A percentile compares a stretch with the other conserved stretches of the same genome.
These are phyloP conservation scores for Suhomyces faveliae DNA, from an alignment of 805 yeast genomes.

Conservation along the genomic window DNA sequence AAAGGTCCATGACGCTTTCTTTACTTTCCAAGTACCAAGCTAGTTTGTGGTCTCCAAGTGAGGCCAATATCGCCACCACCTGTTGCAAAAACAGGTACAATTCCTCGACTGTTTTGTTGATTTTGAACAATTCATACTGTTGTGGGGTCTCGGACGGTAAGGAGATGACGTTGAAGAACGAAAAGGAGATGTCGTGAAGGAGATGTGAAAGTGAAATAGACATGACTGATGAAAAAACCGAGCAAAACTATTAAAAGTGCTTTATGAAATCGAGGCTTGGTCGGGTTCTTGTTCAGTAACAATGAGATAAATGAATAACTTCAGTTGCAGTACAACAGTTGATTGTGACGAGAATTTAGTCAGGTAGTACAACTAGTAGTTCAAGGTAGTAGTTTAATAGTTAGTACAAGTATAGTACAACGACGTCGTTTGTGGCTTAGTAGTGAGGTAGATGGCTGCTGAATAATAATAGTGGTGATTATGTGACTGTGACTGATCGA, in stretches of 20 bases:
- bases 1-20: constrained; percentile 17
- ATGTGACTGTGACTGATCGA: too few relatives aligned
- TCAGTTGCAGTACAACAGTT: too few relatives aligned
- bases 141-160: constrained; percentile 6
- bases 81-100: constrained; percentile 24
- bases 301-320: too few relatives aligned
- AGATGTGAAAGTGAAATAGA: background rate
- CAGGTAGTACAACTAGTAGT: too few relatives aligned
- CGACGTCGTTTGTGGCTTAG: too few relatives aligned
- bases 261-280: too few relatives aligned
- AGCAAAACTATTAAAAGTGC: background rate
- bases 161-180: constrained; percentile 5
- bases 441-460: too few relatives aligned
- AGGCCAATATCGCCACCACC: constrained; percentile 7
- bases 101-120: constrained; percentile 29
- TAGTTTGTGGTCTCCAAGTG: background rate
- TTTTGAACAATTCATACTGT: constrained; percentile 25
- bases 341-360: too few relatives aligned
- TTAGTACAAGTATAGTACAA: too few relatives aligned
- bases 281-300: too few relatives aligned
- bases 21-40: constrained; percentile 28
- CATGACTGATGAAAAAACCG: background rate
- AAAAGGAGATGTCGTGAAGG: constrained; percentile 1
- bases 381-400: too few relatives aligned
- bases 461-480: too few relatives aligned